Conservation (phyloP, 768 basidiomycete genomes). For the Naganishia vishniacii region DNA sequence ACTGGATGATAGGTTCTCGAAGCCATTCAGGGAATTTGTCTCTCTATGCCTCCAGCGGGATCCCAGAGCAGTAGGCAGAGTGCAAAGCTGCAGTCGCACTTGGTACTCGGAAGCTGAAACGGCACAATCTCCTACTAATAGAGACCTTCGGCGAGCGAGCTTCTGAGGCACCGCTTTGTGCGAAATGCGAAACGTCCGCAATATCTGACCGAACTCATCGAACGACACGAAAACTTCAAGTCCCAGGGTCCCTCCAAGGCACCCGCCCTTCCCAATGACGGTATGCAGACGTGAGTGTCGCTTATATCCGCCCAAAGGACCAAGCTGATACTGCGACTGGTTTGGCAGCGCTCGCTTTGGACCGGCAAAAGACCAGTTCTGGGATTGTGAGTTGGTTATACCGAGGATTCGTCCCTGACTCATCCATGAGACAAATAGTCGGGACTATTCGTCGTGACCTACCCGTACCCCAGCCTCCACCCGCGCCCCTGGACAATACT, state of each 20-base stretch:
- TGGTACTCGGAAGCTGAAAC: slow-evolving; percentile 20
- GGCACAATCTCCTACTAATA: slow-evolving; percentile 43
- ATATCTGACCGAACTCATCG: slow-evolving; percentile 92
- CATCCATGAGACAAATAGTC: not conserved
- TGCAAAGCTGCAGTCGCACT: slow-evolving; percentile 8
- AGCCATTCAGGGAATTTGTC: slow-evolving; percentile 90
- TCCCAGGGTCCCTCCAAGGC: slow-evolving; percentile 56
- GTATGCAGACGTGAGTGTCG: slow-evolving; percentile 11
- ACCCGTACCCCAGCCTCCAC: slow-evolving; percentile 18
- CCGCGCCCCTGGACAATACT: slow-evolving; percentile 15
- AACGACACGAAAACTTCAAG: slow-evolving; percentile 88
- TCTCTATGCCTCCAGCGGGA: slow-evolving; percentile 87
- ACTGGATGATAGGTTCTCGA: slow-evolving; percentile 84
- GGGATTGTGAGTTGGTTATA: slow-evolving; percentile 60
- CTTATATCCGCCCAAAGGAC: slow-evolving; percentile 1
- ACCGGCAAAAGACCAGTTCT: slow-evolving; percentile 64
- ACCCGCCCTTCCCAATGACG: slow-evolving; percentile 1
- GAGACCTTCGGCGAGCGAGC: slow-evolving; percentile 90
- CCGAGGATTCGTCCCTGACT: no score
- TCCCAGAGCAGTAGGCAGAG: slow-evolving; percentile 72
- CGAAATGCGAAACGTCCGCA: slow-evolving; percentile 88
- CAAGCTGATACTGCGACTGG: not conserved
- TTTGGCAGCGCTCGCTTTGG: slow-evolving; percentile 31
- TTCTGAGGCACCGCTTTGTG: slow-evolving; percentile 93
- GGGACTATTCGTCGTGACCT: slow-evolving; percentile 16